phyloP scores from a whole-genome alignment of 1,284 basidiomycete genomes.

The Apiotrichum brassicae region DNA sequence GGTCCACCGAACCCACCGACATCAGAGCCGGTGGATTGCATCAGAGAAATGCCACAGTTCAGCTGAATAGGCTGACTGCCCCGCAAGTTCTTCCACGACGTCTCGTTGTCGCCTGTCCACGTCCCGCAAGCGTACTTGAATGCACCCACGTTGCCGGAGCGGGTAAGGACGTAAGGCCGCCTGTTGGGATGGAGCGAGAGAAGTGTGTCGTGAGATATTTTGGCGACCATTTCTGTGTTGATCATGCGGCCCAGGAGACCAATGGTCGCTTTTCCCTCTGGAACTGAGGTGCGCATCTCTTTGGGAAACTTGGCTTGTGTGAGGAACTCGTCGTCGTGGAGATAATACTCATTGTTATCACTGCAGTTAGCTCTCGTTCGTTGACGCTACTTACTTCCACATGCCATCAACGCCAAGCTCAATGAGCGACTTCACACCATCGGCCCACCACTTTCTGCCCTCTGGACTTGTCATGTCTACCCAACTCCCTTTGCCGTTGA shows the following conservation, averaged over 20 bases:
- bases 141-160: constrained; percentile 48
- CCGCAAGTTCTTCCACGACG: constrained; percentile 47
- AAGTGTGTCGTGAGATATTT: constrained; percentile 42
- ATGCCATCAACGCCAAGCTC: constrained; percentile 46
- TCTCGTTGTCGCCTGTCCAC: constrained; percentile 49
- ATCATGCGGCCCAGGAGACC: constrained; percentile 47
- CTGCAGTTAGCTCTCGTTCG: constrained; percentile 17
- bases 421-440: constrained; percentile 43
- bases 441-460: constrained; percentile 47
- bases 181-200: constrained; percentile 31
- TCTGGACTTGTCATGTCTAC: constrained; percentile 46
- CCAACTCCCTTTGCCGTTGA: constrained; percentile 47
- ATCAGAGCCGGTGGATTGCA: constrained; percentile 42
- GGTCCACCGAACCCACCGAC: constrained; percentile 49
- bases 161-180: constrained; percentile 46
- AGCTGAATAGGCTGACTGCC: constrained; percentile 43
- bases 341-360: constrained; percentile 49
- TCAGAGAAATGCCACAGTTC: constrained; percentile 44
- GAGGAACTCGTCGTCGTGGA: constrained; percentile 45
- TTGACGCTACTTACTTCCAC: constrained; percentile 42
- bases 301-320: constrained; percentile 26
- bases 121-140: constrained; percentile 47
- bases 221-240: constrained; percentile 47
- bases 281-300: constrained; percentile 15
- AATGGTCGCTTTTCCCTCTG: constrained; percentile 26